phyloP scores from a whole-genome alignment of 208 protist species.

The Leishmania aethiopica region DNA sequence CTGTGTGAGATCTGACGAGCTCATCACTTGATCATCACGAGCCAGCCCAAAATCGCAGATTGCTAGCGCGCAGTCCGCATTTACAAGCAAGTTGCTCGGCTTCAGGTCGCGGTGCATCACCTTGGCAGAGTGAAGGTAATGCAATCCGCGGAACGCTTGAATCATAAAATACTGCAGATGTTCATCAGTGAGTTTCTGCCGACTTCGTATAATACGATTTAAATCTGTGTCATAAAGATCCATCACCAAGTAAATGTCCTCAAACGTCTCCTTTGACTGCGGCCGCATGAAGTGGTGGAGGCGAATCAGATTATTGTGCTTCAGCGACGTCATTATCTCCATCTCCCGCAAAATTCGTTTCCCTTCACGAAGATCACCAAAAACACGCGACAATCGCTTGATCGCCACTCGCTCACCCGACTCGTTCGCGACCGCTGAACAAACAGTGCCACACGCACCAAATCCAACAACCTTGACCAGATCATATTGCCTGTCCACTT shows the following conservation, averaged over 20 bases:
- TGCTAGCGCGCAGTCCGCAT: slow-evolving; percentile 94
- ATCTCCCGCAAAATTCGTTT: slow-evolving; percentile 98
- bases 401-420: slow-evolving; percentile 93
- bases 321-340: slow-evolving; percentile 93
- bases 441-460: slow-evolving; percentile 89
- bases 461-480: slow-evolving; percentile 84
- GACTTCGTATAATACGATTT: slow-evolving; percentile 96
- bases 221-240: slow-evolving; percentile 98
- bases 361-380: slow-evolving; percentile 94
- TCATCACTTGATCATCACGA: slow-evolving; percentile 73
- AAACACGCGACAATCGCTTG: slow-evolving; percentile 97
- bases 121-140: slow-evolving; percentile 97
- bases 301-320: slow-evolving; percentile 94
- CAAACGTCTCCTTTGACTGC: slow-evolving; percentile 62
- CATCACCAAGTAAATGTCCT: slow-evolving; percentile 92
- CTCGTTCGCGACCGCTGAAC: slow-evolving; percentile 49
- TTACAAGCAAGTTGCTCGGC: slow-evolving; percentile 95
- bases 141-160: slow-evolving; percentile 96
- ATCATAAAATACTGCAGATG: slow-evolving; percentile 99
- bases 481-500: slow-evolving; percentile 74
- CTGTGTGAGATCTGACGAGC: slow-evolving; percentile 91
- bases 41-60: slow-evolving; percentile 95
- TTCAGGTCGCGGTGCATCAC: slow-evolving; percentile 98
- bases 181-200: slow-evolving; percentile 95
- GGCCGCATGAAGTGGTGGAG: slow-evolving; percentile 89